Base-by-base conservation (phyloP, 371 early-diverging fungal species). In the Mucor piriformis region DNA sequence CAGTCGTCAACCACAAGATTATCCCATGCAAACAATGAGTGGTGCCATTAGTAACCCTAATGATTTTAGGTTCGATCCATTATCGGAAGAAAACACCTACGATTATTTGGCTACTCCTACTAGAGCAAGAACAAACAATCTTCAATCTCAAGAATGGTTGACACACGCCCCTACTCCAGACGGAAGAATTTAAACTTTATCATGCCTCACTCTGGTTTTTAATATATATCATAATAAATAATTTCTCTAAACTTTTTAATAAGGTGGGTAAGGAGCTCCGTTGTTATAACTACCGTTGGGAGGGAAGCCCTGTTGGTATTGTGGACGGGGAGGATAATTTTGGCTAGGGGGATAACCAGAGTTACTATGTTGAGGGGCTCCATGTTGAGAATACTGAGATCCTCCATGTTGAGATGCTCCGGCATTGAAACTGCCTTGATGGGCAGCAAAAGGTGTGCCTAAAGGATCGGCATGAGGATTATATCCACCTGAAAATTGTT, bases 401-500 rank as follows among this genome's bases (percentile, higher is more conserved):
- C 57, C 63, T 11, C 51, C 55, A 2, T 11, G 3, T n/a, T 48
- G 20, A 46, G 44, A n/a, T 29, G 35, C 6, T 18, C 18, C 42
- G 20, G 58, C 35, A 32, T 53, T 33, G 38, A 34, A 63, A 21
- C 33, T 54, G 5, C 64, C 68, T 59, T 62, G 61, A 50, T 71
- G 72, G 15, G 68, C 72, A 11, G 72, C 72, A 62, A 67, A 71
- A 8, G 72, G 72, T 12, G 68, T 61, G 10, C 72, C 72, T 16
- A 63, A 50, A 6, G 43, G 13, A 27, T 56, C 50, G 0, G 51
- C 38, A 25, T 64, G 64, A 51, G 69, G 59, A 3, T 33, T 20
- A 35, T 61, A 61, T 2, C 59, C 61, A 37, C 52, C 27, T 13
- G 69, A 18, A 11, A 59, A 62, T 23, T 62, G 63, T 32, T 70